Percentiles rank a stretch among this genome's conserved stretches.
phyloP scores from a whole-genome alignment of 805 yeast species.

The Maudiozyma bulderi region DNA sequence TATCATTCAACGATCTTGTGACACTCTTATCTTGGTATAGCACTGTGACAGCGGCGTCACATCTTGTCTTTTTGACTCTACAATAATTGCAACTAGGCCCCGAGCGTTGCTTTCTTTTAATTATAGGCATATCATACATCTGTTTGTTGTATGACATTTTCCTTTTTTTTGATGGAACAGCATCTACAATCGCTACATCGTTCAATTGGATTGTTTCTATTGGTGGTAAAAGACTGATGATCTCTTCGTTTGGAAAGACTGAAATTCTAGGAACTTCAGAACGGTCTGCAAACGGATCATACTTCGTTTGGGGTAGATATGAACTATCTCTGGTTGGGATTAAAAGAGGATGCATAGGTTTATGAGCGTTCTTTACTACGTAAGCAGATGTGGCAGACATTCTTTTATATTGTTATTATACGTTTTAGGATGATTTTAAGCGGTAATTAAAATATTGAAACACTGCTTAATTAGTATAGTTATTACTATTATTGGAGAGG shows the following conservation, averaged over 20 bases:
- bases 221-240: background rate
- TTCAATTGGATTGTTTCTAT: background rate
- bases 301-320: background rate
- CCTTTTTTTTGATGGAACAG: background rate
- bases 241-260: background rate
- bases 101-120: slow-evolving; percentile 43
- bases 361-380: background rate
- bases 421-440: background rate
- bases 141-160: background rate
- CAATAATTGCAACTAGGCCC: slow-evolving; percentile 74
- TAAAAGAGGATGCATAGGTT: background rate
- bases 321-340: background rate
- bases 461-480: no score
- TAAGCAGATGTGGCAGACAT: background rate
- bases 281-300: background rate
- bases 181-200: background rate
- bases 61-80: slow-evolving; percentile 58
- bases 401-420: background rate
- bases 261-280: background rate
- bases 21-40: slow-evolving; percentile 24
- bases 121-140: background rate
- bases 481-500: no score
- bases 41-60: slow-evolving; percentile 54
- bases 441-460: no score
- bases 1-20: slow-evolving; percentile 10